Conservation (phyloP, 257 asterid genomes). For the Fraxinus pennsylvanica region DNA sequence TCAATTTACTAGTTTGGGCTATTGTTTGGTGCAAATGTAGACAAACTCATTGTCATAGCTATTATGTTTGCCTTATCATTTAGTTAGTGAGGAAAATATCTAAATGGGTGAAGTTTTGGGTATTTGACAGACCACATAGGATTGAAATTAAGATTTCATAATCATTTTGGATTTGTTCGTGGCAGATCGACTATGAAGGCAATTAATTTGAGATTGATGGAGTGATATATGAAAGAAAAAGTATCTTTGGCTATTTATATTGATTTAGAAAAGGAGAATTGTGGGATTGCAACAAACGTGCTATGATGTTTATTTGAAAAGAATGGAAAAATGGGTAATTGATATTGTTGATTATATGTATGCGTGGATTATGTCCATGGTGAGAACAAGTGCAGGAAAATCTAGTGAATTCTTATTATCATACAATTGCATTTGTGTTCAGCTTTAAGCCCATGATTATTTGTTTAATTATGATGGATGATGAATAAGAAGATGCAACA, state of each 20-base stretch:
- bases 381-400: neutral
- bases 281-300: neutral
- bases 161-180: neutral
- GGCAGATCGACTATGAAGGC: neutral
- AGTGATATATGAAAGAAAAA: neutral
- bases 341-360: neutral
- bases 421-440: neutral
- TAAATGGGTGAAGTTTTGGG: neutral
- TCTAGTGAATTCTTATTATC: neutral
- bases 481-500: neutral
- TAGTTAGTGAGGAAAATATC: neutral
- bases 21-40: neutral
- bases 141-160: neutral
- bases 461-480: neutral
- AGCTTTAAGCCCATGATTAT: neutral
- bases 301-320: neutral
- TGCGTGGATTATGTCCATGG: neutral
- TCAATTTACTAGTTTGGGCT: slow-evolving; percentile 1
- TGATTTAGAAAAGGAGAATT: neutral
- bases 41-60: neutral
- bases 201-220: neutral
- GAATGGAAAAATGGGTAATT: neutral
- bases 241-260: neutral
- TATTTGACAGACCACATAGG: neutral
- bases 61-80: slow-evolving; percentile 1